A percentile compares a stretch with the other conserved stretches of the same genome.
These are phyloP conservation scores for Cylindricascospora bacillispora DNA, from an alignment of 1,139 yeast species.

Conservation along the genomic window DNA sequence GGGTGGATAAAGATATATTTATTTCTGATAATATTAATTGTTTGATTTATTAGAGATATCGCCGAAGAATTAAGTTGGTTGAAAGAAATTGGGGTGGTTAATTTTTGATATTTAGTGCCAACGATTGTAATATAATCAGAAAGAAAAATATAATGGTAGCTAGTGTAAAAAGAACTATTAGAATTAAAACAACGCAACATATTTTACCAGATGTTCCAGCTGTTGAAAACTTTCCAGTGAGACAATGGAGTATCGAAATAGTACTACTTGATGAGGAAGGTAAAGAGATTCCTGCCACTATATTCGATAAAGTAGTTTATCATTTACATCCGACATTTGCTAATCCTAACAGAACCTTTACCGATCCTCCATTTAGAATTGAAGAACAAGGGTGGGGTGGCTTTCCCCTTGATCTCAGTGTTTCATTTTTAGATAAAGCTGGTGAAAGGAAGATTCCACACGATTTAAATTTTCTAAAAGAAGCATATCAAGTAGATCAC, in stretches of 20 bases:
- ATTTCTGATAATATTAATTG: too few relatives aligned
- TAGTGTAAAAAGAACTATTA: slow-evolving; percentile 56
- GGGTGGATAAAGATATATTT: too few relatives aligned
- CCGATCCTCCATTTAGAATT: slow-evolving; percentile 77
- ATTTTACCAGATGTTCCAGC: slow-evolving; percentile 77
- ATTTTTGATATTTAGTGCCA: too few relatives aligned
- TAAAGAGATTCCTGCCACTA: slow-evolving; percentile 70
- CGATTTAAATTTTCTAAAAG: slow-evolving; percentile 76
- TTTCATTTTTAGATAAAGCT: slow-evolving; percentile 69
- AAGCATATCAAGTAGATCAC: slow-evolving; percentile 68
- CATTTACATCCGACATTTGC: slow-evolving; percentile 90
- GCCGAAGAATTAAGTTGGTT: too few relatives aligned
- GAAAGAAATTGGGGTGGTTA: too few relatives aligned
- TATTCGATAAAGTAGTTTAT: slow-evolving; percentile 87
- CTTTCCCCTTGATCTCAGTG: slow-evolving; percentile 72
- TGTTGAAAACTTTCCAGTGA: slow-evolving; percentile 88
- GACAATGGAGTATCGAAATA: slow-evolving; percentile 81
- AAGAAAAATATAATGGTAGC: too few relatives aligned
- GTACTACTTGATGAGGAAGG: slow-evolving; percentile 69
- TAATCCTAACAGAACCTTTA: slow-evolving; percentile 72
- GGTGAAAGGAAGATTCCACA: slow-evolving; percentile 82
- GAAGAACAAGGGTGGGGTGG: slow-evolving; percentile 99
- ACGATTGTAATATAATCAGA: too few relatives aligned
- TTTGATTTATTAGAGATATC: too few relatives aligned
- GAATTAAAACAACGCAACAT: slow-evolving; percentile 80